Evolutionary conservation across 768 basidiomycete species (phyloP).

Genomic region (Daedalea quercina): DNA sequence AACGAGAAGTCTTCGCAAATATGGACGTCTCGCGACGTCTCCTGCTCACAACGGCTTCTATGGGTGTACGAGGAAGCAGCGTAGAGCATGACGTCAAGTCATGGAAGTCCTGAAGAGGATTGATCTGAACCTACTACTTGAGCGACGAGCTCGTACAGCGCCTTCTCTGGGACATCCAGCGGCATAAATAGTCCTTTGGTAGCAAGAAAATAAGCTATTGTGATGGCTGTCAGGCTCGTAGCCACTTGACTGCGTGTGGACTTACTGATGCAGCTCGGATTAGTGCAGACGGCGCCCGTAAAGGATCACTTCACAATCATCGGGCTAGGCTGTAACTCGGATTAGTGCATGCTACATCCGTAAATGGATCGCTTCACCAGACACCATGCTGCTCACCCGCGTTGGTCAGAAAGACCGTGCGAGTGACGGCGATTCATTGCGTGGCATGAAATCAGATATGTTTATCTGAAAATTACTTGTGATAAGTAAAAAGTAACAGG

Average conservation of each 20-base stretch:
- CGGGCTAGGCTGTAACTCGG: background rate
- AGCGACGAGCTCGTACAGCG: background rate
- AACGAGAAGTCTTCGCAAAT: background rate
- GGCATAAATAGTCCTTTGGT: background rate
- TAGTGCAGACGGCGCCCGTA: background rate
- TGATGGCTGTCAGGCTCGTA: background rate
- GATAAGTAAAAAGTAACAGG: too few species aligned
- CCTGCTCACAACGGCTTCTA: background rate
- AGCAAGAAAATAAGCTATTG: background rate
- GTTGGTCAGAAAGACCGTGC: background rate
- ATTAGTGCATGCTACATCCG: background rate
- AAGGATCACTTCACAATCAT: background rate
- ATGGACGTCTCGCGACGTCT: too few species aligned
- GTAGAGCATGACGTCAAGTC: too few species aligned
- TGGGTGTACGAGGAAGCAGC: background rate
- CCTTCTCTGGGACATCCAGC: background rate
- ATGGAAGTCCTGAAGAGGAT: background rate
- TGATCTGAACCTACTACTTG: background rate
- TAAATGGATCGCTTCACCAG: background rate
- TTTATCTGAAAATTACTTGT: too few species aligned
- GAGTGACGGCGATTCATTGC: too few species aligned
- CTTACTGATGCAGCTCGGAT: background rate
- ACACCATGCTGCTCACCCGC: background rate
- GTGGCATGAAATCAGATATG: too few species aligned
- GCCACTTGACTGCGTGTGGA: background rate